These are phyloP conservation scores for Conticribra guillardii DNA, from an alignment of 108 stramenopile genomes.

Conservation along the genomic window DNA sequence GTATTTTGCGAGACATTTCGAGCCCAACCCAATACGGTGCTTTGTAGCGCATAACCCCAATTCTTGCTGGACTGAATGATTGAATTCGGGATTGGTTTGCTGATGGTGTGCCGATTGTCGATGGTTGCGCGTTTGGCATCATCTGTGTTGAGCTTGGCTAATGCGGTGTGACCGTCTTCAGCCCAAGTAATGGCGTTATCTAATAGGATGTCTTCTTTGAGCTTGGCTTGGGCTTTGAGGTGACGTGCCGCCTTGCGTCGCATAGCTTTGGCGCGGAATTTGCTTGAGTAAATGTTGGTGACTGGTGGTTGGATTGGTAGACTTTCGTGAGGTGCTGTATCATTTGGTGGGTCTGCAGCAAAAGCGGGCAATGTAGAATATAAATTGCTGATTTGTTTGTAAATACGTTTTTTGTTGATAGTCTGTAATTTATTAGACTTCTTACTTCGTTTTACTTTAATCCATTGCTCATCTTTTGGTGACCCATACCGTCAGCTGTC, in stretches of 20 bases:
- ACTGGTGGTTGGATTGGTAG: neutral
- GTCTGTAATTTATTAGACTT: neutral
- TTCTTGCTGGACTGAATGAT: neutral
- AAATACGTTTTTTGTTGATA: neutral
- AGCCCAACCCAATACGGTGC: neutral
- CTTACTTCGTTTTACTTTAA: neutral
- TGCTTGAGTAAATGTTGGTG: neutral
- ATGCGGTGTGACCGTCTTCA: neutral
- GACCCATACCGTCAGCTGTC: neutral
- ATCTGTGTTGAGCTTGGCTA: neutral
- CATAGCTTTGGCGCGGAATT: neutral
- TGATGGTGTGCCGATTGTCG: neutral
- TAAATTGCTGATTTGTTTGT: neutral
- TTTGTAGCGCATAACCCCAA: too few species aligned
- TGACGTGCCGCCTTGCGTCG: neutral
- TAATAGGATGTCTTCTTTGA: neutral
- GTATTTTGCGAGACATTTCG: neutral
- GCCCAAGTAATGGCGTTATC: constrained; percentile 1
- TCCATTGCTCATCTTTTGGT: neutral
- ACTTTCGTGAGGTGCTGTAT: neutral
- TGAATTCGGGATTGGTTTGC: neutral
- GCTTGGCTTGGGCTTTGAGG: neutral
- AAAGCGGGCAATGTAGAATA: neutral
- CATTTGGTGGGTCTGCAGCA: constrained; percentile 10
- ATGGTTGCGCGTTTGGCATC: neutral